Base-by-base conservation (phyloP, 2,329 filamentous ascomycete species). In the Thermoascus crustaceus region DNA sequence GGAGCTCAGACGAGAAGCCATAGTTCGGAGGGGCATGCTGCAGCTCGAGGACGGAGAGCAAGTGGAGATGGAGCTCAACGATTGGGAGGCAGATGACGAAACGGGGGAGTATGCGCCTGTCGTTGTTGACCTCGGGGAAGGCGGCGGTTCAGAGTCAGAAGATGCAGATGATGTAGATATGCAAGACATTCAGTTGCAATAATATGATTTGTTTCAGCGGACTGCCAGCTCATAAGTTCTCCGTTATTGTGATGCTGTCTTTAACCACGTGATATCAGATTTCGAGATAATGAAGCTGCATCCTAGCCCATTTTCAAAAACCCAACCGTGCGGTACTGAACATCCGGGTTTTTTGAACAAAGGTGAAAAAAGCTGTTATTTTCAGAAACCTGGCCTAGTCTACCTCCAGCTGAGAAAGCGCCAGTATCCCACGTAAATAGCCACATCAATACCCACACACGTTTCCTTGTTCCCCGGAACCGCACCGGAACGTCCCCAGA, bases 41-140 rank as follows among this genome's bases (percentile, higher is more conserved):
- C 68, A 75, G 42, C 50, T 80, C 35, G 76, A 80, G 50, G 77
- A 80, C 48, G 77, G 77, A 10, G 77, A 80, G 53, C 61, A 67
- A 42, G 69, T 80, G 3, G 74, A 77, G 44, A 64, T 80, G 63
- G 73, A 76, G 13, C 58, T 73, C 42, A 60, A 62, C 13, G 67
- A 63, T 9, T 58, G 61, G 24, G 75, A 78, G 29, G 73, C 75
- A 47, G 75, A 79, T 13, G 76, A 80, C 33, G 76, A 80, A 55
- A 70, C 66, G 8, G 77, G 77, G 7, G 76, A 81, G 45, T 80
- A 76, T 64, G 76, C 76, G 19, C 77, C 77, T 13, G 61, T 71
- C 23, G 56, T 81, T 20, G 75, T 81, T 13, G 72, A 80, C 40
- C 36, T 63, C 29, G 58, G 41, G 10, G 53, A 49, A 20, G 40